These are phyloP conservation scores for Delitschia confertaspora DNA, from an alignment of 495 filamentous ascomycete genomes.

Conservation along the genomic window DNA sequence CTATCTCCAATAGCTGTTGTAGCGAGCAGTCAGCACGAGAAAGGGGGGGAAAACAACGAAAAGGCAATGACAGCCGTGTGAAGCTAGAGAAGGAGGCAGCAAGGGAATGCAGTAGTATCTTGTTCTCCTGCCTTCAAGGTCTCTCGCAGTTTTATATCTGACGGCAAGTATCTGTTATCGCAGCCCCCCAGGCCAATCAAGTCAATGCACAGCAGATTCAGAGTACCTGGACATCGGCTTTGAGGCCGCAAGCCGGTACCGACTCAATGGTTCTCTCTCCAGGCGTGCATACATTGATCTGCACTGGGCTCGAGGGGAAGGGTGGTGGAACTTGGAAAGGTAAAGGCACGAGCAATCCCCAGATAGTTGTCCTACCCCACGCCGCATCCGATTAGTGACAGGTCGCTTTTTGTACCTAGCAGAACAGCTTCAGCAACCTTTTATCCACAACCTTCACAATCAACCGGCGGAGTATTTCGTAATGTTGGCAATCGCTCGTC, in stretches of 20 bases:
- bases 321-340: constrained; percentile 1
- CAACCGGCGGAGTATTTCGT: constrained; percentile 1
- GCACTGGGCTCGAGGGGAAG: too few relatives aligned
- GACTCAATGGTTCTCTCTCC: neutral
- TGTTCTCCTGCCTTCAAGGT: too few relatives aligned
- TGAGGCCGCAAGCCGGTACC: constrained; percentile 2
- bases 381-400: neutral
- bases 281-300: neutral
- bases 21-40: too few relatives aligned
- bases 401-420: neutral
- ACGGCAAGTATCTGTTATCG: constrained; percentile 1
- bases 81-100: too few relatives aligned
- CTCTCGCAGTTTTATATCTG: constrained; percentile 12
- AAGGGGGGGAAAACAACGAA: too few relatives aligned
- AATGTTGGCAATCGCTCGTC: neutral
- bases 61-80: too few relatives aligned
- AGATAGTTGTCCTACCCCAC: neutral
- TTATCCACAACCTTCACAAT: constrained; percentile 1
- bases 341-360: neutral
- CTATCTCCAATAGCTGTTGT: too few relatives aligned
- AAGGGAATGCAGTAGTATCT: too few relatives aligned
- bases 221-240: constrained; percentile 4
- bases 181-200: constrained; percentile 1
- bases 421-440: neutral
- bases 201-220: neutral